Base-by-base conservation (phyloP, 352 stramenopile genomes). In the Pythium phragmiticola region DNA sequence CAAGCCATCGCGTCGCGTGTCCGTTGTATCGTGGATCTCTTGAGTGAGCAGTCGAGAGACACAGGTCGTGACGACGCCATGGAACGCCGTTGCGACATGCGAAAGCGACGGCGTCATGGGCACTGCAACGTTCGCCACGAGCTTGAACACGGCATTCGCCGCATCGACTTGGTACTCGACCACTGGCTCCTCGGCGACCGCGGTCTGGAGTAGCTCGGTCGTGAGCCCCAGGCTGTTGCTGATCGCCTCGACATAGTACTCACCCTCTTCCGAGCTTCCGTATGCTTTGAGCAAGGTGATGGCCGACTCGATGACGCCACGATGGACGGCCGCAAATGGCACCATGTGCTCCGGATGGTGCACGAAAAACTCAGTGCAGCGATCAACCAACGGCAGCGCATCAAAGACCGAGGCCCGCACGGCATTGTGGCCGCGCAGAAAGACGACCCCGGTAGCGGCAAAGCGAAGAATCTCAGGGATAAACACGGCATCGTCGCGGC, bases 401-500 rank as follows among this genome's bases (percentile, higher is more conserved):
- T 73, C 66, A 9, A 68, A 54, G 34, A 73, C 52, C 1, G 30
- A 59, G 0, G 21, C 50, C 0, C 60, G 53, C 2, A 53, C 39
- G 14, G n/a, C 39, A 4, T 43, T 7, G 16, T 57, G 9, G 4
- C 30, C 58, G 30, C 54, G 62, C 28, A 74, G 28, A 52, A 68
- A 70, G 9, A 70, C 58, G n/a, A 74, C 47, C 3, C 67, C 66
- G 11, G 28, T 21, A 0, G 66, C 61, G 12, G 66, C 66, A 57
- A 64, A 61, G 12, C 61, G 60, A 2, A 73, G 47, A 28, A 73
- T 54, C 16, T 68, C 48, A 0, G 45, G 36, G 0, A 66, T 52
- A 47, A 60, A 63, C 19, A 34, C 26, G 2, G 48, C 43, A 21
- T 73, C 66, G 14, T 73, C 61, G 16, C 65, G 59, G 3, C 53